Base-by-base conservation (phyloP, 169 alveolate species). In the Besnoitia besnoiti region DNA sequence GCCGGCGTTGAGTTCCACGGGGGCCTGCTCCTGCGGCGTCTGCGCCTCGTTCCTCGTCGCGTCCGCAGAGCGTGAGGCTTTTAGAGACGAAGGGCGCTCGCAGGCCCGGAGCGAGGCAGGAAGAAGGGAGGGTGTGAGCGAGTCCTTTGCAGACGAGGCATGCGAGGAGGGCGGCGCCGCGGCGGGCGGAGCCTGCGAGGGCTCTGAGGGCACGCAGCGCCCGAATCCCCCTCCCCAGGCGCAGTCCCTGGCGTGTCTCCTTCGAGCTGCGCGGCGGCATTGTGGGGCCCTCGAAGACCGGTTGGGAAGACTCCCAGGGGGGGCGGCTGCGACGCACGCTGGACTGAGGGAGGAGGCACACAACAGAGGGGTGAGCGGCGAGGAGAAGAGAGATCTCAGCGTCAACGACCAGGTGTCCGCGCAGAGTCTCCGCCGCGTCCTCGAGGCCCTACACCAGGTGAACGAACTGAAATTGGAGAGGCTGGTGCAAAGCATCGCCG, bases 391-490 rank as follows among this genome's bases (percentile, higher is more conserved):
- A n/a, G 47, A 73, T 1, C 16, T 39, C 10, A 73, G 82, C 3
- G 82, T 8, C 46, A 19, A 30, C 16, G n/a, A 73, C 24, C 14
- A 37, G 27, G 82, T 73, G 39, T 27, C 47, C 8, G 27, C n/a
- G 24, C 82, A 73, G 44, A 5, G 46, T 2, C 46, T 73, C 30
- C 82, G 82, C n/a, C 24, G 46, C 8, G 2, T 73, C 5, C 39
- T 73, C 46, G 82, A 73, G n/a, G 82, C 82, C 24, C n/a, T 73
- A 1, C 82, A 73, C 82, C 39, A 27, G 44, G 82, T 42, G 10
- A 73, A 73, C 44, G 82, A 73, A 73, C 12, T 19, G 46, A 73
- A 37, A 37, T 0, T 73, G 33, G 67, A 55, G 24, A 21, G 30
- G 4, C 67, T 55, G 12, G 33, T 55, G 30, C 67, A 55, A 55